A percentile compares a stretch with the other conserved stretches of the same genome.
phyloP scores from a whole-genome alignment of 768 basidiomycete genomes.

The Leccinum fibrillosum region DNA sequence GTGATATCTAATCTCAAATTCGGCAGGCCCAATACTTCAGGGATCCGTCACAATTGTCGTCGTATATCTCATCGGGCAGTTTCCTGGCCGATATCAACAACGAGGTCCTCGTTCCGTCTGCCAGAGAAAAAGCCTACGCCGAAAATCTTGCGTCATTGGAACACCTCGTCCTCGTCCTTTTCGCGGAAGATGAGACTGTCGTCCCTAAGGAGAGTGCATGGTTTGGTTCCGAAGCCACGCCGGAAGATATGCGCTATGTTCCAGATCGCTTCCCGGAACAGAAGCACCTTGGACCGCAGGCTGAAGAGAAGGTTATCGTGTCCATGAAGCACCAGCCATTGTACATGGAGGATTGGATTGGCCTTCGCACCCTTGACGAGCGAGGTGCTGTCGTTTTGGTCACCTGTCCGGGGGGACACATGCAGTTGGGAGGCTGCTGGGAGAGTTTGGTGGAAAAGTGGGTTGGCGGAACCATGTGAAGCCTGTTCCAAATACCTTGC shows the following conservation, averaged over 20 bases:
- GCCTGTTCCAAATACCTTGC: not conserved
- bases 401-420: conserved; percentile 72
- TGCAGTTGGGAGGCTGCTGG: conserved; percentile 69
- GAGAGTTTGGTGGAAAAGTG: conserved; percentile 45
- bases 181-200: conserved; percentile 70
- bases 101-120: conserved; percentile 46
- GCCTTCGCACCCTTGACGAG: conserved; percentile 68
- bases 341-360: conserved; percentile 81
- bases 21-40: conserved; percentile 82
- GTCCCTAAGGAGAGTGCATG: conserved; percentile 83
- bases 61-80: conserved; percentile 56
- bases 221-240: conserved; percentile 70
- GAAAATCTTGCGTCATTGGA: conserved; percentile 58
- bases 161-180: conserved; percentile 70
- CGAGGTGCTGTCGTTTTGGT: conserved; percentile 54
- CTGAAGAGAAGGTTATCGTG: conserved; percentile 41
- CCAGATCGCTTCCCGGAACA: conserved; percentile 11
- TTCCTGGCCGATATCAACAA: conserved; percentile 82
- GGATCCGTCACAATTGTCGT: conserved; percentile 57
- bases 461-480: conserved; percentile 30
- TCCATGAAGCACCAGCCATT: conserved; percentile 73
- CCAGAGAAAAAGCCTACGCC: conserved; percentile 58
- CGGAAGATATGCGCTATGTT: conserved; percentile 22
- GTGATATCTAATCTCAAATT: not conserved
- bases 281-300: conserved; percentile 1